Evolutionary conservation across 495 filamentous ascomycete genomes (phyloP).

Genomic region (Lindgomyces ingoldianus): DNA sequence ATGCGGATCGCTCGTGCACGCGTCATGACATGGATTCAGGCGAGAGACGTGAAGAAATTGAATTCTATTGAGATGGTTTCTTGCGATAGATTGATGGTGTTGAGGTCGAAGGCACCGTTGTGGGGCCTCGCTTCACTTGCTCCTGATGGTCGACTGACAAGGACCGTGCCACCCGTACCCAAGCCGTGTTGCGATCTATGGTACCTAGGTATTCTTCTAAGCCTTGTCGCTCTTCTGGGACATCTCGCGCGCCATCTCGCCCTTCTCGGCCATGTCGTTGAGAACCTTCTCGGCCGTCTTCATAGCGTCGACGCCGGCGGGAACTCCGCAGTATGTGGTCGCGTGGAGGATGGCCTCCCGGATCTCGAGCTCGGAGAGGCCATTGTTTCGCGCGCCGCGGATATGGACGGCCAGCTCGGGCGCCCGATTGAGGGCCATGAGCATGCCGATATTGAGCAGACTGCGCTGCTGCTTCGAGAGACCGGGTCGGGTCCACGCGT

Average conservation of each 20-base stretch:
- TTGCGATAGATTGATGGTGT: slow-evolving; percentile 25
- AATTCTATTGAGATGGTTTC: slow-evolving; percentile 6
- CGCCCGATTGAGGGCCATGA: slow-evolving; percentile 55
- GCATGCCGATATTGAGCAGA: slow-evolving; percentile 59
- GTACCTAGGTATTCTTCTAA: too few species aligned
- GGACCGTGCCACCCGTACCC: slow-evolving; percentile 4
- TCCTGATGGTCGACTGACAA: neutral
- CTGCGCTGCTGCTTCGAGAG: slow-evolving; percentile 57
- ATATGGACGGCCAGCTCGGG: slow-evolving; percentile 57
- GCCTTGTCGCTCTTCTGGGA: slow-evolving; percentile 25
- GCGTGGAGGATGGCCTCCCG: slow-evolving; percentile 57
- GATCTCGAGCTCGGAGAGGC: slow-evolving; percentile 57
- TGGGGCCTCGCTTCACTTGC: slow-evolving; percentile 12
- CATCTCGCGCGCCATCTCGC: slow-evolving; percentile 30
- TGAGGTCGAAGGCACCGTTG: slow-evolving; percentile 7
- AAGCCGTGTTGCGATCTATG: too few species aligned
- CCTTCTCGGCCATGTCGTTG: slow-evolving; percentile 39
- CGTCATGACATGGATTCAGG: slow-evolving; percentile 17
- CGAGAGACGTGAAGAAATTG: slow-evolving; percentile 11
- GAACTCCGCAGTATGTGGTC: slow-evolving; percentile 59
- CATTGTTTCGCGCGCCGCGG: slow-evolving; percentile 57
- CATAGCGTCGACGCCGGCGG: slow-evolving; percentile 58
- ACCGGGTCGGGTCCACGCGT: slow-evolving; percentile 57
- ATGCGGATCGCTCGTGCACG: neutral
- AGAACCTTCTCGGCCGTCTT: slow-evolving; percentile 43